Percentiles rank a stretch among this genome's conserved stretches.
Evolutionary conservation across 148 eudicot species (phyloP).

Genomic region (Pouteria glomerata): DNA sequence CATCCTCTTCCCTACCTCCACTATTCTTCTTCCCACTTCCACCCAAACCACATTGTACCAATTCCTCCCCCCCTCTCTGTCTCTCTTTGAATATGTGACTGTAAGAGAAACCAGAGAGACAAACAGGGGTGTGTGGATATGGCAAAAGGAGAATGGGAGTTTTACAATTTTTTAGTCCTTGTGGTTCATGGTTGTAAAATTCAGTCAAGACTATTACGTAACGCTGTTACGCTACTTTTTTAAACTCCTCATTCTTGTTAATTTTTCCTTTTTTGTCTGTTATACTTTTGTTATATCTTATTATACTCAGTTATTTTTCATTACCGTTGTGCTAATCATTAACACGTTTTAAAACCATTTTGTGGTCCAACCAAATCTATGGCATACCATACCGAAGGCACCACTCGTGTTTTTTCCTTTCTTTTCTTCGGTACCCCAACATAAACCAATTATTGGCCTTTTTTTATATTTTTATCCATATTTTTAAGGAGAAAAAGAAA

Average conservation of each 20-base stretch:
- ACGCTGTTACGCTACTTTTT: too few relatives aligned
- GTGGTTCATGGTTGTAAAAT: too few relatives aligned
- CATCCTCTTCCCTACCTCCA: constrained; percentile 17
- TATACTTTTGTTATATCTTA: too few relatives aligned
- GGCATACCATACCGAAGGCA: constrained; percentile 1
- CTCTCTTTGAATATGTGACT: not conserved
- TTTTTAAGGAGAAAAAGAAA: not conserved
- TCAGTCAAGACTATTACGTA: too few relatives aligned
- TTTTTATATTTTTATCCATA: not conserved
- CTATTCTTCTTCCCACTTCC: not conserved
- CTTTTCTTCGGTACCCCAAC: not conserved
- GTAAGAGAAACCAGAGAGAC: not conserved
- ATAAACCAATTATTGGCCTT: not conserved
- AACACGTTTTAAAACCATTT: too few relatives aligned
- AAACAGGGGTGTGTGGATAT: constrained; percentile 13
- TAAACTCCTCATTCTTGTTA: too few relatives aligned
- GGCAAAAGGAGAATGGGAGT: constrained; percentile 4
- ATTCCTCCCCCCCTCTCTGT: not conserved
- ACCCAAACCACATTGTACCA: not conserved
- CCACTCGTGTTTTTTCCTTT: not conserved
- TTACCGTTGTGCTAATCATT: too few relatives aligned
- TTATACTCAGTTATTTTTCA: too few relatives aligned
- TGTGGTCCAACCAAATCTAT: constrained; percentile 19
- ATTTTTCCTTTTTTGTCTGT: too few relatives aligned
- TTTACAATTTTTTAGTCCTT: constrained; percentile 2